phyloP scores from a whole-genome alignment of 2,329 filamentous ascomycete genomes.

The Clarireedia monteithiana region DNA sequence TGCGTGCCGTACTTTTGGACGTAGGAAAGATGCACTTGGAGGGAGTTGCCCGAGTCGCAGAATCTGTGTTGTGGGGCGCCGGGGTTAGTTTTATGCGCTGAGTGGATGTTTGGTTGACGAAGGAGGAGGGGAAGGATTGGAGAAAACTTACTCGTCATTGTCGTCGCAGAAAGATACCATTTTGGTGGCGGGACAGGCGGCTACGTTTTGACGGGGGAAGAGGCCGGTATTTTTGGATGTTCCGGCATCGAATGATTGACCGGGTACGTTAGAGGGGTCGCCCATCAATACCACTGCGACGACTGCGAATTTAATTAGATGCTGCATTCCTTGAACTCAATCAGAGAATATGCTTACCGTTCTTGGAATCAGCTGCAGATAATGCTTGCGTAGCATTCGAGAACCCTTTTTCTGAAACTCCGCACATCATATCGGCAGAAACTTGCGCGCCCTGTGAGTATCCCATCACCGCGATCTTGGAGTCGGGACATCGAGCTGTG shows the following conservation, averaged over 20 bases:
- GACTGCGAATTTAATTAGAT: constrained; percentile 16
- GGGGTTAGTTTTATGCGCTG: background rate
- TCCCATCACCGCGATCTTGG: constrained; percentile 24
- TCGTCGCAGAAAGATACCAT: background rate
- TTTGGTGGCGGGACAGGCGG: background rate
- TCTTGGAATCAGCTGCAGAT: background rate
- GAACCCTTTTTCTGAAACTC: constrained; percentile 5
- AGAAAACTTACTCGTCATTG: background rate
- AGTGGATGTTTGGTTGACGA: background rate
- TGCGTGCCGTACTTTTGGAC: background rate
- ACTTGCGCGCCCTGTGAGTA: constrained; percentile 24
- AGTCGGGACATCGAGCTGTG: constrained; percentile 22
- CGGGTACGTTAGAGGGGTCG: constrained; percentile 29
- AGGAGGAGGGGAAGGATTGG: too few relatives aligned
- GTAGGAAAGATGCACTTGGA: background rate
- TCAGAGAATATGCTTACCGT: background rate
- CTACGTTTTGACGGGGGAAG: constrained; percentile 15
- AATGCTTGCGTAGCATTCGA: constrained; percentile 8
- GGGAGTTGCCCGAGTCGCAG: background rate
- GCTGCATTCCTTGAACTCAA: too few relatives aligned
- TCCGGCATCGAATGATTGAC: constrained; percentile 27
- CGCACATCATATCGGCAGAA: constrained; percentile 26
- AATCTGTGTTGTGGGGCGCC: background rate
- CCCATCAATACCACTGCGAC: constrained; percentile 32
- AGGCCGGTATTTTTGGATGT: constrained; percentile 23